phyloP scores from a whole-genome alignment of 2,329 filamentous ascomycete genomes.

The Aspergillus pseudonomiae region DNA sequence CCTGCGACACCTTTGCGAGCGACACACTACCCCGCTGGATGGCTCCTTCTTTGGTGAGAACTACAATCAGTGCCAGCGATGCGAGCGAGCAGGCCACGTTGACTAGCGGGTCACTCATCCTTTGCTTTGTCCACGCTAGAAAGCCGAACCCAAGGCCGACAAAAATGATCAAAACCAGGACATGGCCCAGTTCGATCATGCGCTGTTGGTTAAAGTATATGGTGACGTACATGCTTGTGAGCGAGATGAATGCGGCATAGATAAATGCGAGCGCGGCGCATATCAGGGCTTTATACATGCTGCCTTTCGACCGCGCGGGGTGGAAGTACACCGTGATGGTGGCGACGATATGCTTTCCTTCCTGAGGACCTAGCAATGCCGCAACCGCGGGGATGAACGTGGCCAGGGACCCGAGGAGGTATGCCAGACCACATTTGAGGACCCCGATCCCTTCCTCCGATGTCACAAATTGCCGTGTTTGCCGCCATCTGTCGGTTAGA shows the following conservation, averaged over 20 bases:
- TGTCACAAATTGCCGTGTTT: slow-evolving; percentile 62
- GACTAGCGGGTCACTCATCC: slow-evolving; percentile 74
- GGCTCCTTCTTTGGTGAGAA: slow-evolving; percentile 87
- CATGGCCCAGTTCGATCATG: slow-evolving; percentile 72
- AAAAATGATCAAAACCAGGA: slow-evolving; percentile 78
- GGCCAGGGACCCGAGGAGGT: slow-evolving; percentile 80
- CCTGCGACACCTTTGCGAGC: slow-evolving; percentile 77
- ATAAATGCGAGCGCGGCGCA: slow-evolving; percentile 76
- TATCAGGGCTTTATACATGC: slow-evolving; percentile 83
- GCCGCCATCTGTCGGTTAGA: neutral
- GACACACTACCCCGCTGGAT: slow-evolving; percentile 82
- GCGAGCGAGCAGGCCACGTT: slow-evolving; percentile 84
- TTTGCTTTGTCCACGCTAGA: slow-evolving; percentile 85
- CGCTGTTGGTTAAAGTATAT: slow-evolving; percentile 70
- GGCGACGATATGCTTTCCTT: slow-evolving; percentile 91
- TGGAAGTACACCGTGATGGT: slow-evolving; percentile 96
- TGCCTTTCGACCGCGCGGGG: slow-evolving; percentile 82
- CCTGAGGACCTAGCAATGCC: slow-evolving; percentile 74
- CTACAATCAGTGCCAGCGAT: slow-evolving; percentile 84
- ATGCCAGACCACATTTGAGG: slow-evolving; percentile 88
- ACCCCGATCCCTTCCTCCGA: slow-evolving; percentile 78
- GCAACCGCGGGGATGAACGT: slow-evolving; percentile 79
- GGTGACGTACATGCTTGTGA: slow-evolving; percentile 86
- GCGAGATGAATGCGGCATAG: slow-evolving; percentile 75
- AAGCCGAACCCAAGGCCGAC: slow-evolving; percentile 85